A percentile compares a stretch with the other conserved stretches of the same genome.
Conservation (phyloP, 768 basidiomycete species). For the Termitomyces sp. region DNA sequence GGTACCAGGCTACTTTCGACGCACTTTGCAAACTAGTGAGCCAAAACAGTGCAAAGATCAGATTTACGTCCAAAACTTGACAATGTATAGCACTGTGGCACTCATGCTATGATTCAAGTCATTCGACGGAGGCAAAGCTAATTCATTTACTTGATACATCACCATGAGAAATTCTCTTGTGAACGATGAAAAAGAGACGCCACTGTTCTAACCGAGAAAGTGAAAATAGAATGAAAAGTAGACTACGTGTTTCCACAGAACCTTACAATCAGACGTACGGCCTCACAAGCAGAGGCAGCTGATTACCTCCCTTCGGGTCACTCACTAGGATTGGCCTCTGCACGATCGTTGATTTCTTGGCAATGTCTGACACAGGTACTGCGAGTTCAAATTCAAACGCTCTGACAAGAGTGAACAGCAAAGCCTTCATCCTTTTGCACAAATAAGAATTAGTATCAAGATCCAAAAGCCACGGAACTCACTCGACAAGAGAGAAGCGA, state of each 20-base stretch:
- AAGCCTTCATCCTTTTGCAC: conserved; percentile 30
- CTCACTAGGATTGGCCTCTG: conserved; percentile 40
- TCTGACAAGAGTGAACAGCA: conserved; percentile 48
- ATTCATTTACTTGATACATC: too few species aligned
- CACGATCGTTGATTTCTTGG: conserved; percentile 35
- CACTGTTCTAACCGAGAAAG: too few species aligned
- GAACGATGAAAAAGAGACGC: too few species aligned
- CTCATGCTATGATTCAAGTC: too few species aligned
- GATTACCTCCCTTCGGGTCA: conserved; percentile 35
- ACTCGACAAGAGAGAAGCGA: conserved; percentile 58
- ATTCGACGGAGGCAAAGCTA: too few species aligned
- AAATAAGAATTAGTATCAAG: background rate
- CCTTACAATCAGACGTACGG: conserved; percentile 6
- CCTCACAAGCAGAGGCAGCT: conserved; percentile 41
- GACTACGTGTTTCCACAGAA: background rate
- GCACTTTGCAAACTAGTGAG: too few species aligned
- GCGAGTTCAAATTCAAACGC: conserved; percentile 54
- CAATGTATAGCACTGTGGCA: too few species aligned
- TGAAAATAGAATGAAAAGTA: background rate
- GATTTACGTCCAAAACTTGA: too few species aligned
- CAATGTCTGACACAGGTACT: conserved; percentile 41
- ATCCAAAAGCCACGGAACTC: conserved; percentile 8
- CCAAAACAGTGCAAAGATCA: too few species aligned
- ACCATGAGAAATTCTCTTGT: too few species aligned
- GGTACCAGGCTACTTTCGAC: too few species aligned